Evolutionary conservation across 768 basidiomycete genomes (phyloP).

Genomic region (Rhizopogon sp.): DNA sequence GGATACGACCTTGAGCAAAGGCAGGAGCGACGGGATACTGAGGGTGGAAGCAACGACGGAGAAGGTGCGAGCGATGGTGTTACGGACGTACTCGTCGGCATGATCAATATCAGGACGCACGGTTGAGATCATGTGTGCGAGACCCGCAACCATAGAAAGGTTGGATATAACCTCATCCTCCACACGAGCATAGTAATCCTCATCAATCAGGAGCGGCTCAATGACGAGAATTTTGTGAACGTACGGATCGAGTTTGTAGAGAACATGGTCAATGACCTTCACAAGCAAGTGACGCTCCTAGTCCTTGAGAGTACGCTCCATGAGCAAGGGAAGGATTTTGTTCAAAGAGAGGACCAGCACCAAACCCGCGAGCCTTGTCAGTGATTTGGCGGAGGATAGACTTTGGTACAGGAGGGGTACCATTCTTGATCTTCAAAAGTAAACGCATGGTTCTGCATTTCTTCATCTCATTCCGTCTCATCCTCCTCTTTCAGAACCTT

Average conservation of each 20-base stretch:
- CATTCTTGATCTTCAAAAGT: conserved; percentile 98
- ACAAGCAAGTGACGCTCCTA: conserved; percentile 62
- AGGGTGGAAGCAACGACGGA: conserved; percentile 98
- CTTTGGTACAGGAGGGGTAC: conserved; percentile 96
- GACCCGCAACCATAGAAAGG: conserved; percentile 95
- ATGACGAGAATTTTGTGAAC: conserved; percentile 99
- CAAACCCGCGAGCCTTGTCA: too few species aligned
- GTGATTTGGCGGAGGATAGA: conserved; percentile 80
- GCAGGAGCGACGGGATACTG: conserved; percentile 94
- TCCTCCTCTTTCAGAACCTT: conserved; percentile 96
- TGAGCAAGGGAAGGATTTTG: too few species aligned
- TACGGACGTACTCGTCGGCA: conserved; percentile 98
- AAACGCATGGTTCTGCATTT: conserved; percentile 99
- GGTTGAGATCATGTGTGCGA: conserved; percentile 99
- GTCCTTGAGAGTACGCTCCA: too few species aligned
- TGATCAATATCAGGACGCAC: conserved; percentile 99
- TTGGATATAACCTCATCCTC: conserved; percentile 99
- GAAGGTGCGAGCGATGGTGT: conserved; percentile 97
- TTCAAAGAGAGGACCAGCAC: too few species aligned
- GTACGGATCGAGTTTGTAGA: conserved; percentile 99
- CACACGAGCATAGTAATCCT: conserved; percentile 93
- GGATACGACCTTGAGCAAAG: conserved; percentile 98
- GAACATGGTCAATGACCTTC: conserved; percentile 97
- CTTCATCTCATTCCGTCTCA: conserved; percentile 94
- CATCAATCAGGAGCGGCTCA: conserved; percentile 91